Evolutionary conservation across 352 stramenopile genomes (phyloP), one percentile per base, ranked within the genome.

Genomic region (Aphanomyces euteiches): DNA sequence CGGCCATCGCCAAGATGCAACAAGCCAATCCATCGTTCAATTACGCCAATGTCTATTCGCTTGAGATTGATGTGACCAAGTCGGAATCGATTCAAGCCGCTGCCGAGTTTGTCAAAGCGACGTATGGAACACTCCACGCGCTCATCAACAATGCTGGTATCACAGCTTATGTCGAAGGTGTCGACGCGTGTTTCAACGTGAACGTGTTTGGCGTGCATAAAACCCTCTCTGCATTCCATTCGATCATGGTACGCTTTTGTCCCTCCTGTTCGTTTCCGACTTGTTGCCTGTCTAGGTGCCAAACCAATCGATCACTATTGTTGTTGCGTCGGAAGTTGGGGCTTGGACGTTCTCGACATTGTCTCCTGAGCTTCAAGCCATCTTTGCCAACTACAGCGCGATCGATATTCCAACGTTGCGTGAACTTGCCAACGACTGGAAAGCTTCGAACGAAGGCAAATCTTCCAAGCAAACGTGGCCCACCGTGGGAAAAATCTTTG

Each of bases 101-200:
- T 3, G 60, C 47, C 41, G 60, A 19, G 0, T 4, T 7, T 12
- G 60, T 67, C 7, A 7, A 56, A 5, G n/a, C 41, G 6, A 58
- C 6, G 28, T 57, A 67, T 37, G 60, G 60, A 3, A 17, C 12
- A 15, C 47, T 67, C 43, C 12, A 67, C 6, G 60, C 54, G 17
- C 47, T 67, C 43, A 56, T 67, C 60, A 67, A 67, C 47, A 67
- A 67, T 15, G 60, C 60, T 57, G 60, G 43, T 17, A 67, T 67
- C 19, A 15, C 47, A 15, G 60, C 38, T 36, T 39, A 41, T 58
- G 15, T n/a, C 2, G 41, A 54, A 56, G 60, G 60, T 4, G 19
- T 41, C 47, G 60, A 67, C 15, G 39, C 41, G 47, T 54, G 43
- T 17, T 67, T 67, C 17, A 19, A 37, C 5, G 47, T 57, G 12